These are phyloP conservation scores for Glycine latifolia DNA, from an alignment of 306 rosid genomes.

Conservation along the genomic window DNA sequence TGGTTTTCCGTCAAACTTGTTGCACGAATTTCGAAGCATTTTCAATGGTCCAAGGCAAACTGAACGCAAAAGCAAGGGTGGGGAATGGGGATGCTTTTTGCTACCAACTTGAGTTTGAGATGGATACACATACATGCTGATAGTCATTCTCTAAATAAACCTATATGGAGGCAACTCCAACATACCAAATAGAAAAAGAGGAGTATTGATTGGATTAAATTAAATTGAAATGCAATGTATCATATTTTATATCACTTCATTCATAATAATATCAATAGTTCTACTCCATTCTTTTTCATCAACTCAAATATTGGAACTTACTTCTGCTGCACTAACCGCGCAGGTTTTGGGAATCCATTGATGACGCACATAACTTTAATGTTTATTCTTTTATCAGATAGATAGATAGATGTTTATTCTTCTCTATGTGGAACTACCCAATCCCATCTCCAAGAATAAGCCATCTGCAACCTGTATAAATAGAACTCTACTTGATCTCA, in stretches of 20 bases:
- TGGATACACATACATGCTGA: too few relatives aligned
- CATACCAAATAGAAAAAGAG: too few relatives aligned
- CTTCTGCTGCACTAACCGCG: slow-evolving; percentile 3
- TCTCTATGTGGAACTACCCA: slow-evolving; percentile 36
- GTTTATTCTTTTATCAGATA: slow-evolving; percentile 24
- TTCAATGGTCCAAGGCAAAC: too few relatives aligned
- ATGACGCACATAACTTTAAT: slow-evolving; percentile 44
- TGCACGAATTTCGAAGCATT: too few relatives aligned
- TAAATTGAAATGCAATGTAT: too few relatives aligned
- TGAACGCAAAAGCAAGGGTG: too few relatives aligned
- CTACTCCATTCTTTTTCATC: neutral
- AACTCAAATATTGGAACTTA: neutral
- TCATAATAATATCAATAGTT: neutral
- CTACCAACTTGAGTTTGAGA: too few relatives aligned
- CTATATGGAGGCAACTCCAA: too few relatives aligned
- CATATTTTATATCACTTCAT: neutral
- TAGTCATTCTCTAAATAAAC: too few relatives aligned
- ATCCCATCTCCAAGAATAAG: slow-evolving; percentile 30
- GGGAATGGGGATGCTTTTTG: too few relatives aligned
- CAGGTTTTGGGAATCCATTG: slow-evolving; percentile 41
- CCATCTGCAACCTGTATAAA: slow-evolving; percentile 51
- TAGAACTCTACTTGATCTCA: slow-evolving; percentile 36
- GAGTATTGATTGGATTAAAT: too few relatives aligned
- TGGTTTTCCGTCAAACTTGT: too few relatives aligned
- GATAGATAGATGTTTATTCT: slow-evolving; percentile 50